phyloP scores from a whole-genome alignment of 768 basidiomycete genomes.

The Hygrophorus pudorinus region DNA sequence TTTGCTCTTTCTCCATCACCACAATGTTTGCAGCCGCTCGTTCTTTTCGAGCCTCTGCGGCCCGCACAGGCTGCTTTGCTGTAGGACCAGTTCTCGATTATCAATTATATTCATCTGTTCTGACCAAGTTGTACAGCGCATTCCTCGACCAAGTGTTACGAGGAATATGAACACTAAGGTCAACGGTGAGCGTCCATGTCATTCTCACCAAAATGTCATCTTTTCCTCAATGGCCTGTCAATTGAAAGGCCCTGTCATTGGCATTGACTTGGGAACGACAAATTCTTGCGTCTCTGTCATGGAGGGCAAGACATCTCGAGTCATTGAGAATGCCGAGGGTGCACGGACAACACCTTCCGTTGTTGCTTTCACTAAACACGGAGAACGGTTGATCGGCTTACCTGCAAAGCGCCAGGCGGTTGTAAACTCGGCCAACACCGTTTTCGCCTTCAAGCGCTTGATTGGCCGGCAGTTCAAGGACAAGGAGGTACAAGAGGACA shows the following conservation, averaged over 20 bases:
- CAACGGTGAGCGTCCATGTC: constrained; percentile 44
- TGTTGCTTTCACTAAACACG: constrained; percentile 97
- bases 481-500: constrained; percentile 88
- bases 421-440: constrained; percentile 90
- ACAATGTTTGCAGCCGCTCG: constrained; percentile 68
- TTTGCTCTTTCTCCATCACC: constrained; percentile 34
- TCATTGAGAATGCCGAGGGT: constrained; percentile 97
- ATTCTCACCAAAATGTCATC: constrained; percentile 1
- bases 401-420: constrained; percentile 97
- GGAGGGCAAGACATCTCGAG: constrained; percentile 91
- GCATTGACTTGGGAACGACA: constrained; percentile 94
- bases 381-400: constrained; percentile 91
- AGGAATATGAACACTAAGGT: constrained; percentile 97
- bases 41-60: constrained; percentile 47
- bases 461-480: constrained; percentile 92
- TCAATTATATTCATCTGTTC: background rate
- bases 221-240: background rate
- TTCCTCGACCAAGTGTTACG: constrained; percentile 67
- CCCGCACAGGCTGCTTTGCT: constrained; percentile 56
- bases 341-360: constrained; percentile 97
- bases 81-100: constrained; percentile 23
- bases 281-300: constrained; percentile 90
- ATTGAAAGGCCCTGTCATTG: constrained; percentile 69
- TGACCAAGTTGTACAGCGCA: constrained; percentile 29
- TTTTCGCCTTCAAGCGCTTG: constrained; percentile 89